Percentiles rank a stretch among this genome's conserved stretches.
These are phyloP conservation scores for Micromonas commoda DNA, from an alignment of 139 green algal species.

Conservation along the genomic window DNA sequence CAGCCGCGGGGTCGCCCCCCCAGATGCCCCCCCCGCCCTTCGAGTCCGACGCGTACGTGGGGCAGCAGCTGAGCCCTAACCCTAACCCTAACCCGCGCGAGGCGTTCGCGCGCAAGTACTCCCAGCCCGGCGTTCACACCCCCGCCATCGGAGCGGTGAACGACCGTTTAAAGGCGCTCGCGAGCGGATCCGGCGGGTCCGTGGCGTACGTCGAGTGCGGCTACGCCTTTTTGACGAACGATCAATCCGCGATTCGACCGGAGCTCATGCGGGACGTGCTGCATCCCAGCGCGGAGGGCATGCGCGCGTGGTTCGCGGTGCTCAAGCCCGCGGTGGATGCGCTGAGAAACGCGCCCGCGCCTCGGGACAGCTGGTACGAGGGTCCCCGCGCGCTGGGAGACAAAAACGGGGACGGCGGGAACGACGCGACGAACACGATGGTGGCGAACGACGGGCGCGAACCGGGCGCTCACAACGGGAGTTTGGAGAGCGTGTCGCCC, in stretches of 20 bases:
- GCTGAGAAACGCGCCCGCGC: background rate
- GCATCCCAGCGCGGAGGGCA: background rate
- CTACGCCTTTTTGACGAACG: background rate
- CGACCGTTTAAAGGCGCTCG: background rate
- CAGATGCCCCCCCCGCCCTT: background rate
- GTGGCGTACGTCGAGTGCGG: slow-evolving; percentile 2
- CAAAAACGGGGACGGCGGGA: too few relatives aligned
- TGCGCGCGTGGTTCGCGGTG: background rate
- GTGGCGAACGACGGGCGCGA: too few relatives aligned
- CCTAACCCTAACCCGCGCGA: too few relatives aligned
- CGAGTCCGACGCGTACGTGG: background rate
- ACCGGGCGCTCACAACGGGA: too few relatives aligned
- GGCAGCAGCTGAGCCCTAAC: background rate
- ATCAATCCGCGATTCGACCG: background rate
- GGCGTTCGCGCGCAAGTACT: background rate
- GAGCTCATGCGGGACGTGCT: slow-evolving; percentile 13
- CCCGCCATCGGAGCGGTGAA: background rate
- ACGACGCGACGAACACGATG: too few relatives aligned
- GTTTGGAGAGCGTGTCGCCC: background rate
- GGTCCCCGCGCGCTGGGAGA: too few relatives aligned
- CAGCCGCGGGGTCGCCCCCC: background rate
- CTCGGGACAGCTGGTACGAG: background rate
- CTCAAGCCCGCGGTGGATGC: slow-evolving; percentile 1
- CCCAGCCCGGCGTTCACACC: slow-evolving; percentile 1
- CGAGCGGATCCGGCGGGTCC: background rate